A percentile compares a stretch with the other conserved stretches of the same genome.
phyloP scores from a whole-genome alignment of 176 grass and related monocot genomes.

The Puccinellia tenuiflora region DNA sequence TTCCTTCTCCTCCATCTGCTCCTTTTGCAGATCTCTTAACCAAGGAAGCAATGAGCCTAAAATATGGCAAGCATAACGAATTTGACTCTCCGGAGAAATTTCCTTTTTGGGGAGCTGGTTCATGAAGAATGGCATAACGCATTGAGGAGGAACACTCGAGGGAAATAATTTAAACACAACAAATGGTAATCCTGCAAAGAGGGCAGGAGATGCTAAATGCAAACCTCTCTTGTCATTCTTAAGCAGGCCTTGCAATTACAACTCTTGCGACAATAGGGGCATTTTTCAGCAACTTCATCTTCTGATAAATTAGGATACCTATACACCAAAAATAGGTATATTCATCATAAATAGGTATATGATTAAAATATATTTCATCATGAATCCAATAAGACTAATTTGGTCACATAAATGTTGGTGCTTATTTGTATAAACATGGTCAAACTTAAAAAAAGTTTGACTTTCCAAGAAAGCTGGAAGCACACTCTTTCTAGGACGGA shows the following conservation, averaged over 20 bases:
- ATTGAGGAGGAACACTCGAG: not conserved
- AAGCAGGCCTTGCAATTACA: slow-evolving; percentile 82
- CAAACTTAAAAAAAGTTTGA: too few species aligned
- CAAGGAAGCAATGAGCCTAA: slow-evolving; percentile 50
- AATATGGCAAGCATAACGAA: slow-evolving; percentile 37
- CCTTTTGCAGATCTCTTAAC: slow-evolving; percentile 44
- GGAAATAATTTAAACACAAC: not conserved
- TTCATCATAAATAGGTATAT: too few species aligned
- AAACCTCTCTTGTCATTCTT: slow-evolving; percentile 17
- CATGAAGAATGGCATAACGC: not conserved
- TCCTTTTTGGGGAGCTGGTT: slow-evolving; percentile 46
- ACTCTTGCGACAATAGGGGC: slow-evolving; percentile 59
- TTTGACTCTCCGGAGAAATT: slow-evolving; percentile 36
- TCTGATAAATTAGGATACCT: slow-evolving; percentile 73
- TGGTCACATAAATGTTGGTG: too few species aligned
- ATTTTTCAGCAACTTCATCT: slow-evolving; percentile 40
- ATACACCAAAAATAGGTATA: too few species aligned
- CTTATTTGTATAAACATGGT: too few species aligned
- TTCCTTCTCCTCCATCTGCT: slow-evolving; percentile 46
- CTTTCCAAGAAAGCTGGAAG: too few species aligned
- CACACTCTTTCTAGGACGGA: too few species aligned
- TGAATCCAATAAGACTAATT: too few species aligned
- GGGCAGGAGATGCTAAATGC: not conserved
- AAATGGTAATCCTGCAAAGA: not conserved
- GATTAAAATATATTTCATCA: too few species aligned